Base-by-base conservation (phyloP, 108 stramenopile genomes). In the Halocafeteria seosinensis region DNA sequence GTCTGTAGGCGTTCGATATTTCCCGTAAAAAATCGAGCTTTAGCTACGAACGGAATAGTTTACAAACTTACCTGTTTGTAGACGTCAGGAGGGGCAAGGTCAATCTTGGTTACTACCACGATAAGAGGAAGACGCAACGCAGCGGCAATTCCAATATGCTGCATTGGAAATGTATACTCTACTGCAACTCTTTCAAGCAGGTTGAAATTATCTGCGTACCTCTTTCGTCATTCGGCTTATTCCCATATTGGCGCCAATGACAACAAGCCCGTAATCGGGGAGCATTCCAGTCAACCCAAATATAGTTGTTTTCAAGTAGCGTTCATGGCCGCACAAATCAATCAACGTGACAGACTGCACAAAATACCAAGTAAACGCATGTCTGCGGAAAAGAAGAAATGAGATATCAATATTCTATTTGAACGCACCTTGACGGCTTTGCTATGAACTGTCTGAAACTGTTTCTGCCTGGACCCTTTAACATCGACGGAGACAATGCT, bases 281-380 rank as follows among this genome's bases (percentile, higher is more conserved):
- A 94, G 79, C 38, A 87, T 85, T 1, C 83, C 88, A 1, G 89
- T 89, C 29, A 98, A 85, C 1, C 96, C 96, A 69, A 91, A 92
- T 50, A 98, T 87, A 53, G 96, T 95, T 21, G 96, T 95, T 69
- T 98, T 98, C 57, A 98, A 75, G 69, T 95, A 98, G 68, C 91
- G 91, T 68, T 98, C 94, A 71, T 98, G 96, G 1, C 96, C 96
- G 36, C 93, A 94, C 51, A 98, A 71, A 71, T 98, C 96, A 80
- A 94, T 91, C 33, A 98, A 68, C 23, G 90, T 94, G 47, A 93
- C 66, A 61, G 85, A 73, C 11, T 88, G 75, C 37, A 85, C 85
- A 35, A n/a, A n/a, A n/a, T n/a, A n/a, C n/a, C n/a, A 85, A 85
- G 31, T 85, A 84, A 25, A 69, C n/a, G n/a, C n/a, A n/a, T n/a